Conservation (phyloP, 2,329 filamentous ascomycete genomes). For the Paecilomyces variotii region DNA sequence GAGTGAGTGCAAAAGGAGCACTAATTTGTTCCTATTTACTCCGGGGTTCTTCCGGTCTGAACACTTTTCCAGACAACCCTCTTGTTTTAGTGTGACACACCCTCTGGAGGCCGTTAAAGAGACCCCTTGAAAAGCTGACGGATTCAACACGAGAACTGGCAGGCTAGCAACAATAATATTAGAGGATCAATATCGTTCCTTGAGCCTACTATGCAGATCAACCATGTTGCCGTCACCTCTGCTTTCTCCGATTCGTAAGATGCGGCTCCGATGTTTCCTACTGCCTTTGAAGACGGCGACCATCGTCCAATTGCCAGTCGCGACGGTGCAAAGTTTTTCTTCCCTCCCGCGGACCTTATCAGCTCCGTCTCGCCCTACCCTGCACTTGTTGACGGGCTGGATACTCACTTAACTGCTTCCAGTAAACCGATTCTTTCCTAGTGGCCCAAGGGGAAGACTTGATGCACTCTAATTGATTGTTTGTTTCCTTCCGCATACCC, state of each 20-base stretch:
- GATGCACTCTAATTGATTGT: neutral
- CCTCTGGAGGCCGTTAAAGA: neutral
- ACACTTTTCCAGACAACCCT: neutral
- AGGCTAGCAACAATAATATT: neutral
- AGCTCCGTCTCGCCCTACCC: neutral
- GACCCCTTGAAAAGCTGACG: neutral
- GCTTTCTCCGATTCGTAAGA: neutral
- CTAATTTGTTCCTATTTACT: neutral
- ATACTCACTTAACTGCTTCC: neutral
- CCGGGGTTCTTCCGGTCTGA: neutral
- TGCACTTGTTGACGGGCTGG: neutral
- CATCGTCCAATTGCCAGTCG: neutral
- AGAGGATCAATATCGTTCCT: neutral
- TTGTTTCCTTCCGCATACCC: neutral
- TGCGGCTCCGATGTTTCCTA: neutral
- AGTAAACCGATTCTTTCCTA: neutral
- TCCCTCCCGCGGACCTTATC: neutral
- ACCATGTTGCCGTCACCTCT: neutral
- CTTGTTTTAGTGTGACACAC: neutral
- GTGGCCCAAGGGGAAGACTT: neutral
- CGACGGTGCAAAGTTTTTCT: neutral
- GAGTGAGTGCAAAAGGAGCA: too few species aligned
- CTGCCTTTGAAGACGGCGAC: neutral
- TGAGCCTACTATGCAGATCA: neutral
- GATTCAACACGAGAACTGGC: neutral